Evolutionary conservation across 2,329 filamentous ascomycete species (phyloP), one percentile per base, ranked within the genome.

Genomic region (Trichoderma koningii): DNA sequence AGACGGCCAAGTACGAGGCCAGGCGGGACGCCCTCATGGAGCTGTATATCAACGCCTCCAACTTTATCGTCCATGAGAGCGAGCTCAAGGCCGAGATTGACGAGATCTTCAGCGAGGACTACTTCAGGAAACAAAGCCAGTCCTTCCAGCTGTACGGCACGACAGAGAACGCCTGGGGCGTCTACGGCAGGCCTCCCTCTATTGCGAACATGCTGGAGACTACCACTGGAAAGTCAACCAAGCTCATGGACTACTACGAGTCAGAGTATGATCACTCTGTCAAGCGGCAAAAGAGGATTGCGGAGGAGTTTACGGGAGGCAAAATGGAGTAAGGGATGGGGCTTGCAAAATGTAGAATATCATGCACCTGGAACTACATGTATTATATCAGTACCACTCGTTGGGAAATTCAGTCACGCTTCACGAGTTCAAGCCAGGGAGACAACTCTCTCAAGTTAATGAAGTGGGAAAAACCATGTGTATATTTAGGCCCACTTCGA

Each of bases 11-110:
- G 73, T 80, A 82, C 50, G 82, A 87, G 65, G 81, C 83, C 61
- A 85, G 90, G 57, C 83, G 85, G 67, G 87, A 94, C 69, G 85
- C 89, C 17, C 79, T 99, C 34, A 92, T 97, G 77, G 88, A 91
- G 66, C 84, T 99, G 14, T 99, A 99, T 79, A 90, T 95, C 79
- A 90, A 93, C 71, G 93, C 95, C 5, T 86, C 90, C 28, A 81
- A 86, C 45, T 99, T 98, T 79, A 97, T 99, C 74, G 88, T 92
- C 19, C 88, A 85, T 26, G 93, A 96, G 75, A 79, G 83, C 57
- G 89, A 96, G 75, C 84, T 99, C 41, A 85, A 90, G 70, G 81
- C 82, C 17, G 85, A 87, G 69, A 88, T 97, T 64, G 89, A 96
- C 23, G 79, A 83, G 68, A 82, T 89, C n/a, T 99, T 97, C 78